Conservation (phyloP, 2,329 filamentous ascomycete genomes). For the Colletotrichum brevisporum region DNA sequence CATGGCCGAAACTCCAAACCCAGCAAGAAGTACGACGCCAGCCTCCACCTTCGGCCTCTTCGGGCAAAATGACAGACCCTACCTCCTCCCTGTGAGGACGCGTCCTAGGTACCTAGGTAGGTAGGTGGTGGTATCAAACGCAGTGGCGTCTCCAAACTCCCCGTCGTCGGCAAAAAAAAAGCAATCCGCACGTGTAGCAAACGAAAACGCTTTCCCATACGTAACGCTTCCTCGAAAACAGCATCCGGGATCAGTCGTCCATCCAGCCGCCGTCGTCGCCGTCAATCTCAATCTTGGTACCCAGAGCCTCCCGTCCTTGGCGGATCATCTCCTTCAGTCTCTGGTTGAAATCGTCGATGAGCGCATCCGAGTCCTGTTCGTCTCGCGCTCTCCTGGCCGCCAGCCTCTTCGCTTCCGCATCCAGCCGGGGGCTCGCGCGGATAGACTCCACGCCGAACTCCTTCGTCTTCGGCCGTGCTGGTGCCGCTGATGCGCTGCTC, state of each 20-base stretch:
- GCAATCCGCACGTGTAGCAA: slow-evolving; percentile 1
- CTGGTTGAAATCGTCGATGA: slow-evolving; percentile 84
- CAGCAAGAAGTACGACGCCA: too few species aligned
- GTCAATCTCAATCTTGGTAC: slow-evolving; percentile 78
- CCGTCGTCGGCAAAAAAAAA: slow-evolving; percentile 1
- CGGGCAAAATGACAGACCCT: background rate
- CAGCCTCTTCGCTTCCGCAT: slow-evolving; percentile 79
- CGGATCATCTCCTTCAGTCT: slow-evolving; percentile 88
- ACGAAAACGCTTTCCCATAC: slow-evolving; percentile 29
- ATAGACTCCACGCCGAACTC: slow-evolving; percentile 45
- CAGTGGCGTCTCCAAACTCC: slow-evolving; percentile 28
- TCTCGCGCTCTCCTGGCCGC: slow-evolving; percentile 79
- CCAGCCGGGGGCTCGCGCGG: slow-evolving; percentile 64
- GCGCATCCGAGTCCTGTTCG: slow-evolving; percentile 83
- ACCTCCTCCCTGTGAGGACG: slow-evolving; percentile 2
- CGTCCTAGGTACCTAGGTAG: background rate
- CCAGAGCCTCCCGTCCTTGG: slow-evolving; percentile 89
- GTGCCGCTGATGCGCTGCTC: slow-evolving; percentile 60
- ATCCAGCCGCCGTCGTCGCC: slow-evolving; percentile 58
- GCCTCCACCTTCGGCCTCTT: too few species aligned
- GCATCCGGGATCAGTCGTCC: slow-evolving; percentile 49
- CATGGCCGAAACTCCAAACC: too few species aligned
- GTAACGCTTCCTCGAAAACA: slow-evolving; percentile 5
- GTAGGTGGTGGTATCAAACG: slow-evolving; percentile 35
- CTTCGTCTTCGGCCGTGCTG: slow-evolving; percentile 47